These are phyloP conservation scores for Sophora flavescens DNA, from an alignment of 306 rosid species.

Conservation along the genomic window DNA sequence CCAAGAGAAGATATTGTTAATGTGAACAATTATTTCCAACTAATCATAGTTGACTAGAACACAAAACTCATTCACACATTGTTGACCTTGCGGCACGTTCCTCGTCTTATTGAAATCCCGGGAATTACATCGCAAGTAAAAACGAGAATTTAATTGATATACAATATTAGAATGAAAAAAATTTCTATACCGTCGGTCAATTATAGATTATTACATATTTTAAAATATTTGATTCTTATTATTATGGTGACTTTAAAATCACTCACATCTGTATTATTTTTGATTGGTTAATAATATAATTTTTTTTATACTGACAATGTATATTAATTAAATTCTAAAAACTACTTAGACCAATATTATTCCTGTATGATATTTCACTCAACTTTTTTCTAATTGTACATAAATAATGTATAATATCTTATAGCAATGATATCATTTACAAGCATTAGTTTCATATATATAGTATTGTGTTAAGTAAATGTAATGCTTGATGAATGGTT, in stretches of 20 bases:
- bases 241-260: too few relatives aligned
- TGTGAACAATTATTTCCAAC: slow-evolving; percentile 30
- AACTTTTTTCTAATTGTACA: background rate
- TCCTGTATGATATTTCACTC: slow-evolving; percentile 12
- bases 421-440: background rate
- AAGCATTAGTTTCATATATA: background rate
- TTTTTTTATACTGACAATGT: too few relatives aligned
- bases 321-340: background rate
- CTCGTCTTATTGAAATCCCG: slow-evolving; percentile 25
- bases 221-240: too few relatives aligned
- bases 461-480: background rate
- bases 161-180: too few relatives aligned
- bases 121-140: slow-evolving; percentile 10
- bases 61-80: slow-evolving; percentile 22
- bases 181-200: too few relatives aligned
- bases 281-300: too few relatives aligned
- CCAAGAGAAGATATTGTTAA: slow-evolving; percentile 43
- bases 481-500: background rate
- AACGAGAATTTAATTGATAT: background rate
- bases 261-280: too few relatives aligned
- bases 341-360: background rate
- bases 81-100: slow-evolving; percentile 39
- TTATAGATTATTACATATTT: too few relatives aligned
- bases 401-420: background rate
- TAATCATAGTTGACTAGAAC: slow-evolving; percentile 44